Base-by-base conservation (phyloP, 495 filamentous ascomycete genomes). In the Penicillium diatomitis region DNA sequence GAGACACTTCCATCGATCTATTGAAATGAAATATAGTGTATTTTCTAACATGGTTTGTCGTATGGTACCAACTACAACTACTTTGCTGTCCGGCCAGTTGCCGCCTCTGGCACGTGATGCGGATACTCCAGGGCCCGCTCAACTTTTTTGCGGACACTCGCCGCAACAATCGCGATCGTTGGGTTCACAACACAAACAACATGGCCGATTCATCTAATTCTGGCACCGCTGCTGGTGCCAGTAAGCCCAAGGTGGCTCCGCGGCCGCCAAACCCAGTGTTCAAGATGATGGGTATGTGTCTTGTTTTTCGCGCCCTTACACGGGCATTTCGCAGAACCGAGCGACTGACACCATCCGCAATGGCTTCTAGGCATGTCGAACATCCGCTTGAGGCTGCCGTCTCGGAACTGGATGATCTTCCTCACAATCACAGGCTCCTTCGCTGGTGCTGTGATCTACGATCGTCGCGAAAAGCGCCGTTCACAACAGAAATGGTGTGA, bases 331-430 rank as follows among this genome's bases (percentile, higher is more conserved):
- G 20, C 20, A 1, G 2, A 20, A 20, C 20, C 20, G 20, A 0
- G 20, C 30, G 31, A 47, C 51, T 58, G 54, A 57, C 44, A 33
- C 31, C 31, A 33, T 46, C 36, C 40, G n/a, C 12, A 36, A 45
- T 31, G 20, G 20, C 20, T 20, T 20, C 20, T 20, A 84, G 80
- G 81, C 33, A 71, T 97, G 49, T 90, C 90, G 28, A 83, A 79
- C 46, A 74, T 94, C 50, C 82, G 85, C 10, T 75, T 84, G 57
- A 90, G 85, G 71, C 81, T 99, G 7, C 92, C 92, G 12, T 99
- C 92, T 8, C 83, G 94, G 30, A 97, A 97, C 62, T 99, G 92
- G 92, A 79, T 87, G 69, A 96, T 99, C 55, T 97, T 99, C 72
- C 74, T 91, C 60, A 70, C 84, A 11, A 66, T 97, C 53, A 84